phyloP scores from a whole-genome alignment of 2,329 filamentous ascomycete species.

The Fusarium sp. region DNA sequence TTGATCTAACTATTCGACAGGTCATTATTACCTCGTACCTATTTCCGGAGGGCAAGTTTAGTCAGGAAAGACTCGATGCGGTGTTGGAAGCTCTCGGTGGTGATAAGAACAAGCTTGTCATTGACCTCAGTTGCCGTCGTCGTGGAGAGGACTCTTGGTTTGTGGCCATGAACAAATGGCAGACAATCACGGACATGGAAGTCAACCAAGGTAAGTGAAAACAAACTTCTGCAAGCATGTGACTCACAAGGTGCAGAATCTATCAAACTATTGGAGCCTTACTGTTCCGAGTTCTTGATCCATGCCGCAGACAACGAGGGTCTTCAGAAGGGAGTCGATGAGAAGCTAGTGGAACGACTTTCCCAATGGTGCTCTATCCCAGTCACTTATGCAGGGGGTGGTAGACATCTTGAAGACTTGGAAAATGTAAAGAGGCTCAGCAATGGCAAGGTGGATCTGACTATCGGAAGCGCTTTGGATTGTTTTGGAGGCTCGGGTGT shows the following conservation, averaged over 20 bases:
- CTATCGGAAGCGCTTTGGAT: constrained; percentile 95
- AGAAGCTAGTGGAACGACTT: constrained; percentile 80
- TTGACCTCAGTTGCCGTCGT: constrained; percentile 91
- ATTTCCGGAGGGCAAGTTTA: constrained; percentile 87
- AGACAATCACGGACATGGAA: constrained; percentile 96
- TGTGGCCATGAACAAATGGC: constrained; percentile 99
- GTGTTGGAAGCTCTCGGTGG: constrained; percentile 79
- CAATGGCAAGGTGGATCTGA: constrained; percentile 85
- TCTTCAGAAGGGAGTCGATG: constrained; percentile 89
- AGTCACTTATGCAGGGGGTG: constrained; percentile 97
- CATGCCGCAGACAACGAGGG: constrained; percentile 98
- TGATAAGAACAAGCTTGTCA: constrained; percentile 84
- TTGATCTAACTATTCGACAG: constrained; percentile 62
- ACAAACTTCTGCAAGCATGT: neutral
- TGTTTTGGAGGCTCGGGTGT: constrained; percentile 93
- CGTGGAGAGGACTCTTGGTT: constrained; percentile 81
- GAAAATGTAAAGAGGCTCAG: constrained; percentile 84
- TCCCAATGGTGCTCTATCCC: constrained; percentile 90
- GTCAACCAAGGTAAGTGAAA: constrained; percentile 76
- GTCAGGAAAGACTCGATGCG: constrained; percentile 76
- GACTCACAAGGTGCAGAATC: constrained; percentile 67
- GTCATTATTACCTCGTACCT: constrained; percentile 97
- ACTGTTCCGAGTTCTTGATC: constrained; percentile 96
- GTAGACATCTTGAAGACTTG: constrained; percentile 82
- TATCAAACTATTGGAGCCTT: constrained; percentile 83